Base-by-base conservation (phyloP, 352 stramenopile genomes). In the Pythium brassicae region DNA sequence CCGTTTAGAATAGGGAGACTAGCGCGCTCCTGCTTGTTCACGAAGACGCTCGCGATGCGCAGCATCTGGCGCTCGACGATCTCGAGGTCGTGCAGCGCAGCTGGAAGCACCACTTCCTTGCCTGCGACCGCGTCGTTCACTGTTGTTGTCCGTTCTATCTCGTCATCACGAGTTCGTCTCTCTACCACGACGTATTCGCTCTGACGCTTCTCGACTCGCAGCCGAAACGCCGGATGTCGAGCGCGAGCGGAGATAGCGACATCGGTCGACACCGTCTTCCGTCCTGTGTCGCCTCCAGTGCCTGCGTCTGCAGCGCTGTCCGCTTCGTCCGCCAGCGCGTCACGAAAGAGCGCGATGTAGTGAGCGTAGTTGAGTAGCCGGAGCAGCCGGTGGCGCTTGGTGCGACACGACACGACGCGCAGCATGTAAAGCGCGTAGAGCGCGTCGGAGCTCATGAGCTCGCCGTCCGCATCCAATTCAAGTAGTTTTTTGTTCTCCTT, bases 331-430 rank as follows among this genome's bases (percentile, higher is more conserved):
- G 14, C 7, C n/a, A 32, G 17, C 8, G 23, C 19, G 43, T 35
- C 37, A 35, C 42, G 42, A 19, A 26, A 50, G 29, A 69, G 54
- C 8, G 58, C 53, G 20, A 84, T 35, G 59, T 71, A 80, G 49
- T 86, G 72, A 25, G 71, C 51, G 55, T 79, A 82, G 51, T 81
- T 85, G 27, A 87, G 59, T 32, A 70, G 47, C 19, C 78, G 75
- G 40, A 87, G 43, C 11, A 84, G 39, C 8, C 62, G 66, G 37
- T 71, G 58, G 20, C 74, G 62, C 45, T 73, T 70, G 2, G 57
- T 43, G 59, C 78, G 68, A 56, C 72, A 81, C 4, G 50, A 62
- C 14, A 79, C 53, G 8, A 78, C 61, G 11, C 72, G 65, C 25
- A 84, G 26, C 10, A 68, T 52, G 50, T 86, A 86, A 19, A 81